Percentiles rank a stretch among this genome's conserved stretches.
phyloP scores from a whole-genome alignment of 1,139 yeast genomes.

The Magnusiomyces ingens region DNA sequence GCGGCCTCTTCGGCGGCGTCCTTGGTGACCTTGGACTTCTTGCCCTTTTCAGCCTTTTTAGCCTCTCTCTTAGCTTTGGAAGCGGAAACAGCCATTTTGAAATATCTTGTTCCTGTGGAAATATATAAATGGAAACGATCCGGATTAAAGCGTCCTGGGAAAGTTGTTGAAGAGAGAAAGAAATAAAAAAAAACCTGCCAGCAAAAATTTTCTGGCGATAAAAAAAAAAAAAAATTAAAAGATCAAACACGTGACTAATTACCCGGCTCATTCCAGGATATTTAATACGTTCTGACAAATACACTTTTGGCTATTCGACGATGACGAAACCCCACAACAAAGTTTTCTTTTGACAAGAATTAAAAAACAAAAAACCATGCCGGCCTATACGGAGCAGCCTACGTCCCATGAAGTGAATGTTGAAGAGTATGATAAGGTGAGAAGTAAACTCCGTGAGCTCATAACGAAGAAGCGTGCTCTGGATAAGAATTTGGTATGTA shows the following conservation, averaged over 20 bases:
- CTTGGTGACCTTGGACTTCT: conserved; percentile 43
- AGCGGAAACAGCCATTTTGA: conserved; percentile 47
- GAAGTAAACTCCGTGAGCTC: conserved; percentile 59
- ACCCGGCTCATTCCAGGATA: not conserved
- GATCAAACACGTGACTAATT: not conserved
- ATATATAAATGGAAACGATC: not conserved
- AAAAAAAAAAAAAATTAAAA: conserved; percentile 5
- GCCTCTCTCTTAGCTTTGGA: conserved; percentile 89
- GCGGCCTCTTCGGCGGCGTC: conserved; percentile 53
- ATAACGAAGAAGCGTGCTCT: conserved; percentile 57
- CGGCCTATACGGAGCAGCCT: too few species aligned
- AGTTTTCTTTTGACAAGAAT: too few species aligned
- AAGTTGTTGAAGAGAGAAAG: conserved; percentile 8
- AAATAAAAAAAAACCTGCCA: too few species aligned
- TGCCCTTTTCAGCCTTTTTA: conserved; percentile 62
- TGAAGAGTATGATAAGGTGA: conserved; percentile 61
- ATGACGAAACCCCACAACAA: too few species aligned
- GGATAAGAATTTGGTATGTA: conserved; percentile 49
- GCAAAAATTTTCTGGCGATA: not conserved
- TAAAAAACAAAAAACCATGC: too few species aligned
- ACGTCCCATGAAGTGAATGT: conserved; percentile 17
- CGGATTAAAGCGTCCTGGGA: not conserved
- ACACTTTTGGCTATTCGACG: too few species aligned
- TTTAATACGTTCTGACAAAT: too few species aligned
- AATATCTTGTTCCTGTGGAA: conserved; percentile 3